These are phyloP conservation scores for Ophiostoma sp. DNA, from an alignment of 2,329 filamentous ascomycete species.

Conservation along the genomic window DNA sequence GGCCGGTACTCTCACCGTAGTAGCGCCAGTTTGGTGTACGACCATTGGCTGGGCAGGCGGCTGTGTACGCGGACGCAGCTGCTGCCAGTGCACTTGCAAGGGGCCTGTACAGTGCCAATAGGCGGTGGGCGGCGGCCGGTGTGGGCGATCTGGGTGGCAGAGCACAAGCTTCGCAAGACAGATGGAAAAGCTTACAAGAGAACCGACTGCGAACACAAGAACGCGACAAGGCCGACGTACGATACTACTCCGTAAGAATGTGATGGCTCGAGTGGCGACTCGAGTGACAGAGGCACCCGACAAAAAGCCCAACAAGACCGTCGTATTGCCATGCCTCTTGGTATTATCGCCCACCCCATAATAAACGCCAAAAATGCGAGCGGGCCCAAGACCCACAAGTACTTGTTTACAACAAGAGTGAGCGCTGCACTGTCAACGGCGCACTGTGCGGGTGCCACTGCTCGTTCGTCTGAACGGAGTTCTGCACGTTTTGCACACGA, in stretches of 20 bases:
- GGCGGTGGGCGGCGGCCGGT: neutral
- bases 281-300: neutral
- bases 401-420: neutral
- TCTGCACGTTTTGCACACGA: too few relatives aligned
- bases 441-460: neutral
- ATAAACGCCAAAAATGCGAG: neutral
- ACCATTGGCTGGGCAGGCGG: constrained; percentile 8
- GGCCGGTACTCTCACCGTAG: constrained; percentile 5
- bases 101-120: neutral
- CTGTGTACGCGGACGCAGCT: neutral
- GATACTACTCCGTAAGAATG: too few relatives aligned
- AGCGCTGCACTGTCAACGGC: neutral
- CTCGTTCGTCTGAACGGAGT: neutral
- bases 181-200: neutral
- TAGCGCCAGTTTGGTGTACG: constrained; percentile 13
- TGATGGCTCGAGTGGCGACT: neutral
- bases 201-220: neutral
- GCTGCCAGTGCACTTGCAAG: neutral
- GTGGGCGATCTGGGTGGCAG: neutral
- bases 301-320: neutral
- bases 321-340: neutral
- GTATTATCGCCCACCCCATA: constrained; percentile 7
- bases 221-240: neutral
- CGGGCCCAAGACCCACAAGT: neutral
- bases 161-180: neutral